These are phyloP conservation scores for Neospermospora avenae DNA, from an alignment of 2,329 filamentous ascomycete genomes.

Conservation along the genomic window DNA sequence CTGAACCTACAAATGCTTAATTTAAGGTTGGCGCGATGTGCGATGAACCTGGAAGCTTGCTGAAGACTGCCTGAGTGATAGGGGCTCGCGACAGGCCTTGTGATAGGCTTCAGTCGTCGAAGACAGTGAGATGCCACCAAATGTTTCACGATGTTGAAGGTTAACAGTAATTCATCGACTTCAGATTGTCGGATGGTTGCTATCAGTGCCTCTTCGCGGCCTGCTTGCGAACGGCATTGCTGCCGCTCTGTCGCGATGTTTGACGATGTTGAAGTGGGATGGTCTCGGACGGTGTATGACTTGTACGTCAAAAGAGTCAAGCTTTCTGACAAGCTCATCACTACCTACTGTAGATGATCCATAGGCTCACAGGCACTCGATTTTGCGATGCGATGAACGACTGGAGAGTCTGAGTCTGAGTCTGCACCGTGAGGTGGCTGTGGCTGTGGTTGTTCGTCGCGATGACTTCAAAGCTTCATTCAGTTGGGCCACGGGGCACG, in stretches of 20 bases:
- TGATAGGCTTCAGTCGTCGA: conserved; percentile 3
- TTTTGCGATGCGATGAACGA: not conserved
- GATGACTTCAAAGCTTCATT: not conserved
- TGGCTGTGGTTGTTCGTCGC: not conserved
- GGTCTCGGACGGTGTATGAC: too few relatives aligned
- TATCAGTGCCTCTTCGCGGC: too few relatives aligned
- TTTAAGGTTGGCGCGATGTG: conserved; percentile 5
- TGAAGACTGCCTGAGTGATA: conserved; percentile 1
- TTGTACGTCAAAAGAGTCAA: too few relatives aligned
- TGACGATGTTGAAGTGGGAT: not conserved
- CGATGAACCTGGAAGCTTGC: conserved; percentile 5
- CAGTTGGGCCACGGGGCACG: not conserved
- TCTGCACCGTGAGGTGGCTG: not conserved
- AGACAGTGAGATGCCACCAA: not conserved
- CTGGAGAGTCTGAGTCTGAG: not conserved
- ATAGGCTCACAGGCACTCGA: not conserved
- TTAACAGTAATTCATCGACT: not conserved
- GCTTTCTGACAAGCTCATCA: not conserved
- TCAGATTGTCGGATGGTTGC: too few relatives aligned
- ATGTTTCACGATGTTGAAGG: not conserved
- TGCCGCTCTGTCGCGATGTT: not conserved
- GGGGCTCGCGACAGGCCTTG: conserved; percentile 2
- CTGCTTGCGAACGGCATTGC: not conserved
- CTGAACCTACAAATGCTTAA: conserved; percentile 5
- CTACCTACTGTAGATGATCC: not conserved